Base-by-base conservation (phyloP, 2,329 filamentous ascomycete species). In the Colletotrichum salicis region DNA sequence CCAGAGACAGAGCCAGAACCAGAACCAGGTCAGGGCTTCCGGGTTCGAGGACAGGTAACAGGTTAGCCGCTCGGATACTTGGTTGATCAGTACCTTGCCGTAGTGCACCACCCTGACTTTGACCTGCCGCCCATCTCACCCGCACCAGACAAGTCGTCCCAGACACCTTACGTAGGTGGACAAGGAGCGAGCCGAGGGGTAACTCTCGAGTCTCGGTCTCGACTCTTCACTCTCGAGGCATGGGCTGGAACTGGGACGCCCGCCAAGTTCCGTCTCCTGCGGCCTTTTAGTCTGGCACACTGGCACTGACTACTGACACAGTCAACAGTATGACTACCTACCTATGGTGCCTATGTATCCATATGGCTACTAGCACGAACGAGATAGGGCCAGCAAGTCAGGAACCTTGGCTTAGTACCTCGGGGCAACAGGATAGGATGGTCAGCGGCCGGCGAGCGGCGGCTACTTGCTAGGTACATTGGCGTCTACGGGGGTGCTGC, bases 1-100 rank as follows among this genome's bases (percentile, higher is more conserved):
- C 29, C 56, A 29, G 27, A 29, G 27, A 29, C 61, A 55, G 45
- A 66, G 63, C 65, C 70, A 68, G 64, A 67, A 37, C 56, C 61
- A 55, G 33, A 66, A 69, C 69, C 70, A 70, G 70, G 70, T 72
- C 70, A 72, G 70, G 70, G 70, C 65, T 57, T 54, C 35, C 65
- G 65, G 70, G 65, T 72, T 64, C 59, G 59, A 72, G 59, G 55
- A 57, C 56, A 64, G 51, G 48, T 22, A 41, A 31, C 51, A 22
- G 15, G 61, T 22, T 54, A 59, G 64, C 51, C 61, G 57, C 59
- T 71, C 45, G 64, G 68, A 29, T 58, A 71, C 68, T 71, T 71
- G 37, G 58, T 15, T 58, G 58, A 68, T 71, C 64, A 58, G 69
- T 63, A 37, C 65, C 59, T 58, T 59, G 31, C 27, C 69, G 58